Base-by-base conservation (phyloP, 345 rosid genomes). In the Isatis tinctoria region DNA sequence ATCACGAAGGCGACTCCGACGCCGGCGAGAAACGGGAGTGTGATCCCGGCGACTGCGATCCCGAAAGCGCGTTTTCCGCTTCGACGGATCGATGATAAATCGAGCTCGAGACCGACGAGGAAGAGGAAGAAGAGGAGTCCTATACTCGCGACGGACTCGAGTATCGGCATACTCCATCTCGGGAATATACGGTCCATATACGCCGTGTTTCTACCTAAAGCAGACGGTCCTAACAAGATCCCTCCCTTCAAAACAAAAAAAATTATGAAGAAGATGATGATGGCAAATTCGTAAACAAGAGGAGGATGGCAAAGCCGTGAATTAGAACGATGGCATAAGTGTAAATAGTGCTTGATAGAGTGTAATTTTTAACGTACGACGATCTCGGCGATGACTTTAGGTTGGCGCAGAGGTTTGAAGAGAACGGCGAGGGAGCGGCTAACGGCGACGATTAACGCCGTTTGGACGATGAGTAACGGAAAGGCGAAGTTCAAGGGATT, bases 371-470 rank as follows among this genome's bases (percentile, higher is more conserved):
- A 10, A 77, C 80, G 22, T 84, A 90, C 98, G 30, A 93, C 65
- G 18, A 91, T 93, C 78, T 93, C 97, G 52, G 97, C 97, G 51
- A 91, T 87, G 88, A 93, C 97, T 81, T 79, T 88, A 58, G 98
- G 98, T 60, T 93, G 98, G 10, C 96, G 96, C 73, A 93, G 88
- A 30, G 98, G 98, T 78, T 86, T 93, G 74, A 93, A 87, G 41
- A 91, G 71, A 82, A 88, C 79, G 63, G 91, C 96, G 24, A 91
- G 86, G 72, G 70, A 57, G 26, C 98, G 92, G 65, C 88, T 85
- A 26, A 89, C 80, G 65, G 78, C 54, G 54, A 91, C 75, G 79
- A 93, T 85, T 41, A 89, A 70, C 40, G 87, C 74, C 54, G 92
- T 88, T 72, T 93, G 98, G 62, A 87, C 56, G 24, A 91, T 93